Evolutionary conservation across 768 basidiomycete species (phyloP).

Genomic region (Mycena leptocephala): DNA sequence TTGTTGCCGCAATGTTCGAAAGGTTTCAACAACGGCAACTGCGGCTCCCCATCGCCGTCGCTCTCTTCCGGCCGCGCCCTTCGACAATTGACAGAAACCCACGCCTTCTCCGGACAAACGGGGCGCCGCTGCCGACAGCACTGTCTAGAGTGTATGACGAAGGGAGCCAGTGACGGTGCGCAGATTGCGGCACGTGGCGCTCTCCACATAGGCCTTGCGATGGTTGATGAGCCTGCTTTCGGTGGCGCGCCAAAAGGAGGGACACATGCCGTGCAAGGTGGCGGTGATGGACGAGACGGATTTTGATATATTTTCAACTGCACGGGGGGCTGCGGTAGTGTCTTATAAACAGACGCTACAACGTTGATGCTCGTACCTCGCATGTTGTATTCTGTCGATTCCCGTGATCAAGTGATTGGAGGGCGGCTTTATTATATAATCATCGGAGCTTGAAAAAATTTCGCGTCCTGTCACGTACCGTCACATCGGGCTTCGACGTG

Average conservation of each 20-base stretch:
- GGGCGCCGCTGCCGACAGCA: too few relatives aligned
- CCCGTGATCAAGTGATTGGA: neutral
- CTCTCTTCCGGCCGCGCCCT: too few relatives aligned
- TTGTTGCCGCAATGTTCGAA: too few relatives aligned
- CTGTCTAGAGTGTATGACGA: neutral
- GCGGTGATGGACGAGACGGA: neutral
- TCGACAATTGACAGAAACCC: too few relatives aligned
- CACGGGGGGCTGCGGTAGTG: neutral
- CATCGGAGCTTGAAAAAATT: constrained; percentile 11
- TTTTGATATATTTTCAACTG: neutral
- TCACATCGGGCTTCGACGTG: neutral
- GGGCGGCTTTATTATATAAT: neutral
- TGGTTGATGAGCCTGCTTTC: neutral
- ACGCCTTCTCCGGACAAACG: too few relatives aligned
- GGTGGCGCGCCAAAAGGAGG: neutral
- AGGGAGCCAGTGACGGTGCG: neutral
- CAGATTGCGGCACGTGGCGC: neutral
- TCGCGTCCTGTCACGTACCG: neutral
- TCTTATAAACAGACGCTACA: too few relatives aligned
- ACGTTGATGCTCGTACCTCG: too few relatives aligned
- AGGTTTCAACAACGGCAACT: too few relatives aligned
- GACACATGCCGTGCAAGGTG: neutral
- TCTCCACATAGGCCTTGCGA: neutral
- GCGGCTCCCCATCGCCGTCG: too few relatives aligned
- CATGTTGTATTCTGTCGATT: too few relatives aligned